Evolutionary conservation across 306 rosid species (phyloP).

Genomic region (Quercus wislizeni): DNA sequence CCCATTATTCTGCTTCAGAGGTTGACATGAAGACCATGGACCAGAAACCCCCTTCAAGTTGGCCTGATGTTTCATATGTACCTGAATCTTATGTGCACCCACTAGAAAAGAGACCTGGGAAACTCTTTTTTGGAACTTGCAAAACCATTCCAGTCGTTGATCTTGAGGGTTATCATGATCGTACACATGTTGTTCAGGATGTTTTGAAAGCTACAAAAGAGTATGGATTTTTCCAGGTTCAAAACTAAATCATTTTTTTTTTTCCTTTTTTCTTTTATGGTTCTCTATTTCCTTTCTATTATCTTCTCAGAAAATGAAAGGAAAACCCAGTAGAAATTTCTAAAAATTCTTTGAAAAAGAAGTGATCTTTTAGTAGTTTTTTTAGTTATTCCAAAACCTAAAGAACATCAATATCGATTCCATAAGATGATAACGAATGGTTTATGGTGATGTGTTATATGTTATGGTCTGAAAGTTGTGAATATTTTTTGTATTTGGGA

Average conservation of each 20-base stretch:
- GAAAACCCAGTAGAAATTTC: background rate
- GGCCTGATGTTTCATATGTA: conserved; percentile 38
- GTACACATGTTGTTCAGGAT: conserved; percentile 20
- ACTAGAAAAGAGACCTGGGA: conserved; percentile 40
- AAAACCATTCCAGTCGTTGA: conserved; percentile 52
- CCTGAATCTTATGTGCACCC: conserved; percentile 43
- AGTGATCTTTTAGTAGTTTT: background rate
- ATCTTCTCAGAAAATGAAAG: background rate
- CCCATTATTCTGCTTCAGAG: background rate
- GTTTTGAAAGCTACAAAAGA: conserved; percentile 50
- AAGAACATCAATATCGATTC: no score
- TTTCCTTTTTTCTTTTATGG: background rate
- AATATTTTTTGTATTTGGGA: background rate
- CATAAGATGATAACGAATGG: no score
- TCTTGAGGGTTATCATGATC: conserved; percentile 30
- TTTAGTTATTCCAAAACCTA: background rate
- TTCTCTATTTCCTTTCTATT: background rate
- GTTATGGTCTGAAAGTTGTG: background rate
- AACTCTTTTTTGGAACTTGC: background rate
- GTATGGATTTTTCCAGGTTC: conserved; percentile 71
- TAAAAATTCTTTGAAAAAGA: background rate
- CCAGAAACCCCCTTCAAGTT: conserved; percentile 28
- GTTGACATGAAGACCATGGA: conserved; percentile 16
- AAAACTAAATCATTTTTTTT: no score
- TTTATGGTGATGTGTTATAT: no score